phyloP scores from a whole-genome alignment of 2,329 filamentous ascomycete genomes.

The Aureobasidium sp. region DNA sequence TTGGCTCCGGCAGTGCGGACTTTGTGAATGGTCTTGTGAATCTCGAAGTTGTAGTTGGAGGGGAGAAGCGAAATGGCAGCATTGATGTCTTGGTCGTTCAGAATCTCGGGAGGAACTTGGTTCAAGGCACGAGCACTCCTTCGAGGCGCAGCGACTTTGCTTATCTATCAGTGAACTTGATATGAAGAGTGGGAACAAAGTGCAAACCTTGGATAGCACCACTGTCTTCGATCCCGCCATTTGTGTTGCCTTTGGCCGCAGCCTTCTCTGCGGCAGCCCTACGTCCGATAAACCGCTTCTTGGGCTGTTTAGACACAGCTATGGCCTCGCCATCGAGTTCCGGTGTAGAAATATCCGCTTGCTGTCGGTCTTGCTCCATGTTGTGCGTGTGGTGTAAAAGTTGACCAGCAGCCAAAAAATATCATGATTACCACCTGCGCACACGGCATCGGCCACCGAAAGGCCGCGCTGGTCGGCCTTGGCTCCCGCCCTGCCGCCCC shows the following conservation, averaged over 20 bases:
- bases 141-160: constrained; percentile 61
- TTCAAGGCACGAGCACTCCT: constrained; percentile 76
- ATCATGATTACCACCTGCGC: not conserved
- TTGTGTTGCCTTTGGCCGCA: constrained; percentile 40
- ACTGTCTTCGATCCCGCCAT: constrained; percentile 49
- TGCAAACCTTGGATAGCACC: constrained; percentile 61
- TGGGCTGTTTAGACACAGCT: constrained; percentile 60
- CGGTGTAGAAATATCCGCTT: constrained; percentile 64
- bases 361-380: constrained; percentile 74
- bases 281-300: constrained; percentile 85
- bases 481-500: constrained; percentile 5
- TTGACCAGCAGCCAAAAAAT: not conserved
- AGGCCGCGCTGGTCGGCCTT: not conserved
- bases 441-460: not conserved
- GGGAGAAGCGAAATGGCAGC: constrained; percentile 81
- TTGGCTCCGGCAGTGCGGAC: constrained; percentile 74
- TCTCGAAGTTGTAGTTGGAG: constrained; percentile 96
- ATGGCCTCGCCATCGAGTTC: constrained; percentile 49
- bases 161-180: not conserved
- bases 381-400: constrained; percentile 1
- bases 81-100: constrained; percentile 78
- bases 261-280: constrained; percentile 61
- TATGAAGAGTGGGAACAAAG: constrained; percentile 14
- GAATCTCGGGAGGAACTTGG: constrained; percentile 79
- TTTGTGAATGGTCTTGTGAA: constrained; percentile 94